phyloP scores from a whole-genome alignment of 2,329 filamentous ascomycete genomes.

The Trichoderma endophyticum region DNA sequence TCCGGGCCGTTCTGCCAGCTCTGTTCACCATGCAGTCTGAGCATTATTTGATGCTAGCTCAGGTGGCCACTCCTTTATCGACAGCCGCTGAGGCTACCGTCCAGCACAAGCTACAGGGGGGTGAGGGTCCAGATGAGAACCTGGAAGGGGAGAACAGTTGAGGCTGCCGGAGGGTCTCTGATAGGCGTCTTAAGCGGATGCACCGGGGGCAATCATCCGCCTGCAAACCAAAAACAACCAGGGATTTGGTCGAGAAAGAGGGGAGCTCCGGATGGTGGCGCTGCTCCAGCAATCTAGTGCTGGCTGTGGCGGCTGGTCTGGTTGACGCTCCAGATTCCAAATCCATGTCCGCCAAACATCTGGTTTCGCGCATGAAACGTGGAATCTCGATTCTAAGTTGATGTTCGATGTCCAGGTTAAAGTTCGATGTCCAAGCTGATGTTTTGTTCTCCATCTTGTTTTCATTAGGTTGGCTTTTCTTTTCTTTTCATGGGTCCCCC shows the following conservation, averaged over 20 bases:
- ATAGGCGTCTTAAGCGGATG: conserved; percentile 7
- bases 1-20: neutral
- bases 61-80: neutral
- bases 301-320: neutral
- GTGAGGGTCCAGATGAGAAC: neutral
- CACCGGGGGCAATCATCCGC: conserved; percentile 11
- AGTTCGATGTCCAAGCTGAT: neutral
- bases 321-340: neutral
- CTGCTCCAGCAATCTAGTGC: neutral
- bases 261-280: neutral
- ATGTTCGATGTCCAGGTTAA: neutral
- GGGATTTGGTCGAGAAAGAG: neutral
- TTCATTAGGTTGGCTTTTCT: neutral
- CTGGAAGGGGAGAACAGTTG: neutral
- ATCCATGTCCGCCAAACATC: conserved; percentile 4
- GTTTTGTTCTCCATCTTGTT: neutral
- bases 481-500: neutral
- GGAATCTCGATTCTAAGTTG: conserved; percentile 1
- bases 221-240: conserved; percentile 3
- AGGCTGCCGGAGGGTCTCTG: conserved; percentile 2
- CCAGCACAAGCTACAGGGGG: neutral
- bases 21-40: neutral
- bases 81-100: conserved; percentile 8
- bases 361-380: conserved; percentile 9
- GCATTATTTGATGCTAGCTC: neutral